Evolutionary conservation across 1,139 yeast species (phyloP).

Genomic region (Saccharomyces hybrid): DNA sequence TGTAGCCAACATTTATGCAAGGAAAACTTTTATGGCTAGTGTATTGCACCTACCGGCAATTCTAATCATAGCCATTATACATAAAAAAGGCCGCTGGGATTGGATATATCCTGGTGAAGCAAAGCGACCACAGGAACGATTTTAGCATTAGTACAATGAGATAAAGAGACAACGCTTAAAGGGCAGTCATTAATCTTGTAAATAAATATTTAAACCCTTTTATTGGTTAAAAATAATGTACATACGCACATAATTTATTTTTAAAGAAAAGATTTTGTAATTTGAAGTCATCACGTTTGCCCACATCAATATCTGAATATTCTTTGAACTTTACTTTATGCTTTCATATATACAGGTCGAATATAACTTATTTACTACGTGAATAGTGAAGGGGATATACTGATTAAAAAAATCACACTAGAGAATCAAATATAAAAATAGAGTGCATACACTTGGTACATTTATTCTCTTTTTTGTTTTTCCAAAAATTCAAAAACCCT

Average conservation of each 20-base stretch:
- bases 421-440: not conserved
- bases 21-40: constrained; percentile 87
- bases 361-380: not conserved
- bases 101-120: constrained; percentile 37
- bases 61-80: constrained; percentile 83
- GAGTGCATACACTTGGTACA: not conserved
- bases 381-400: constrained; percentile 20
- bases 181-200: not conserved
- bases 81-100: constrained; percentile 94
- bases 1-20: constrained; percentile 60
- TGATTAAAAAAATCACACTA: constrained; percentile 9
- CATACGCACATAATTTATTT: not conserved
- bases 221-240: not conserved
- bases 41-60: constrained; percentile 93
- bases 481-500: constrained; percentile 36
- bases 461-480: constrained; percentile 1
- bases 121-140: not conserved
- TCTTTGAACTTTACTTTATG: not conserved
- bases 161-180: not conserved
- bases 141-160: not conserved
- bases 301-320: not conserved
- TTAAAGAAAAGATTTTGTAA: not conserved
- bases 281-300: too few relatives aligned
- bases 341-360: not conserved
- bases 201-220: not conserved